These are phyloP conservation scores for Phytopythium boreale DNA, from an alignment of 352 stramenopile species.

Conservation along the genomic window DNA sequence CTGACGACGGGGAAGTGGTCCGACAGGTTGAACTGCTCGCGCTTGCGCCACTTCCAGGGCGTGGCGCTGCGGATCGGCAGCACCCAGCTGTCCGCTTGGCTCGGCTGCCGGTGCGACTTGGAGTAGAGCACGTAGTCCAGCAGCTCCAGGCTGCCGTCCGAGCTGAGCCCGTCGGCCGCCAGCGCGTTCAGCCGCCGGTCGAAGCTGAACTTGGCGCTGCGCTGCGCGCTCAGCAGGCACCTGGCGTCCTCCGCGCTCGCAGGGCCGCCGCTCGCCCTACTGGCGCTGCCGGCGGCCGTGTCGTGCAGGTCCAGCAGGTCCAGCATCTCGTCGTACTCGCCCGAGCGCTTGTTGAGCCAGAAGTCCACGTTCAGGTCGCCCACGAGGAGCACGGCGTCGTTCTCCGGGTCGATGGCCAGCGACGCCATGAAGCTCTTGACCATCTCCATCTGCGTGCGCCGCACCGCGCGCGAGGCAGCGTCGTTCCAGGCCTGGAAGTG, in stretches of 20 bases:
- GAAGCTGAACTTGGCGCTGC: constrained; percentile 58
- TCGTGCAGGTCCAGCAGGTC: constrained; percentile 54
- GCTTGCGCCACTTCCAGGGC: constrained; percentile 59
- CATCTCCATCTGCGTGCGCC: constrained; percentile 67
- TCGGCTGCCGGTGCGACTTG: constrained; percentile 49
- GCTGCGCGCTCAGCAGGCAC: constrained; percentile 25
- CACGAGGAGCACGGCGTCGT: constrained; percentile 59
- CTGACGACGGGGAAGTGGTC: constrained; percentile 78
- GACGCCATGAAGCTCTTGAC: constrained; percentile 48
- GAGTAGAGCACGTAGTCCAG: constrained; percentile 76
- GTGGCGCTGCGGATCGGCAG: constrained; percentile 45
- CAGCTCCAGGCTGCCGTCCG: constrained; percentile 70
- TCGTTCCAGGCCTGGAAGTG: constrained; percentile 82
- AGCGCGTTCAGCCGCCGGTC: constrained; percentile 67
- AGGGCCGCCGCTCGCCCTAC: too few species aligned
- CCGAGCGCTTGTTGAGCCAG: constrained; percentile 67
- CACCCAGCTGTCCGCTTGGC: constrained; percentile 50
- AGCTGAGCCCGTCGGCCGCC: constrained; percentile 58
- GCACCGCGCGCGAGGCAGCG: constrained; percentile 42
- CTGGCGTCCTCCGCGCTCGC: not conserved
- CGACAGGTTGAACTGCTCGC: constrained; percentile 69
- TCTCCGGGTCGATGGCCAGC: constrained; percentile 54
- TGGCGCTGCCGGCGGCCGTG: constrained; percentile 26
- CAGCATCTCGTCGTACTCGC: constrained; percentile 84
- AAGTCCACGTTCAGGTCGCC: constrained; percentile 79